These are phyloP conservation scores for Capsicum rhomboideum DNA, from an alignment of 257 asterid species.

Conservation along the genomic window DNA sequence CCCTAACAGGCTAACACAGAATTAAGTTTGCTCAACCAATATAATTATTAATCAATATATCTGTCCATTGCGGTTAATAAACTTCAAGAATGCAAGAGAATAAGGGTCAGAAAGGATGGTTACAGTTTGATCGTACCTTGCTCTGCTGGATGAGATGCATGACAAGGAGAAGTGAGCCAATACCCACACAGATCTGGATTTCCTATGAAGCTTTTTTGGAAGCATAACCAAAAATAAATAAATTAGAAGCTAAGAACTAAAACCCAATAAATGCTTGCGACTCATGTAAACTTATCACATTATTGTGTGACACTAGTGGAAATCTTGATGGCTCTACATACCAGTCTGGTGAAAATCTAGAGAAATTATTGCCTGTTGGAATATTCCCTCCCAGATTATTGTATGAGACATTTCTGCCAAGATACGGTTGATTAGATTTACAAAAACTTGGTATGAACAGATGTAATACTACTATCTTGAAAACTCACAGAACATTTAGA, in stretches of 20 bases:
- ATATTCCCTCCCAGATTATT: conserved; percentile 72
- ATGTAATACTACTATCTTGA: neutral
- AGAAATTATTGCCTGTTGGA: conserved; percentile 82
- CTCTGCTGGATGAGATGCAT: conserved; percentile 38
- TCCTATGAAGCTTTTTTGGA: conserved; percentile 32
- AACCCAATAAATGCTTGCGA: neutral
- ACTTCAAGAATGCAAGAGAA: neutral
- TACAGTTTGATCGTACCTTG: conserved; percentile 36
- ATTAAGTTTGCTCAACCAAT: neutral
- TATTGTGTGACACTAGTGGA: too few species aligned
- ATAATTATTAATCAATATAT: neutral
- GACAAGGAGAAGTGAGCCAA: conserved; percentile 70
- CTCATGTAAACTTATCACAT: neutral
- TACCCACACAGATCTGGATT: conserved; percentile 83
- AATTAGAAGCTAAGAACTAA: neutral
- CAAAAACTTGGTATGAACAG: neutral
- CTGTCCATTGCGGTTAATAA: neutral
- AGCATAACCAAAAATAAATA: neutral
- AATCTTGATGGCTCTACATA: neutral
- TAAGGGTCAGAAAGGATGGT: neutral
- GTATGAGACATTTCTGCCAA: conserved; percentile 75
- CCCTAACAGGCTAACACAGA: neutral
- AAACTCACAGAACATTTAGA: conserved; percentile 65
- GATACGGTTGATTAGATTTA: neutral
- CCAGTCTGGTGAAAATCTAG: conserved; percentile 85